Evolutionary conservation across 1,284 basidiomycete genomes (phyloP), one percentile per base, ranked within the genome.

Genomic region (Trametes versicolor): DNA sequence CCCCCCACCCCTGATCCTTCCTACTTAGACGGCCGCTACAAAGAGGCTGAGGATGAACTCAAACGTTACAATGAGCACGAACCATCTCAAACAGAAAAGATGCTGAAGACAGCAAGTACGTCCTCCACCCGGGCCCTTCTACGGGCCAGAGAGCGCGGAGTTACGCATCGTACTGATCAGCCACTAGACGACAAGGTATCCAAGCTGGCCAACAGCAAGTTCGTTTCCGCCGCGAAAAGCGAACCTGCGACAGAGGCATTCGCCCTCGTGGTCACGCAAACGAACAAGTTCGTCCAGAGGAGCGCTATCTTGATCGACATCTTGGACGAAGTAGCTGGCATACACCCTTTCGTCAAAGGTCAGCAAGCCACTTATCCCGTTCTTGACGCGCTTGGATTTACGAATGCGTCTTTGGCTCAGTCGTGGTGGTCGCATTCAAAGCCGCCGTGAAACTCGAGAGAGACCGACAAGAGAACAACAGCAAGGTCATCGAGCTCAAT

Each of bases 341-440:
- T 48, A 0, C 63, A 62, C 21, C 61, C 61, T 7, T 51, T 57
- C 37, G 57, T 62, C 7, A 43, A 55, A 57, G 49, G 61, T 62
- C 12, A 27, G 48, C 8, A 48, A 12, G 5, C 43, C n/a, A 4
- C 2, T 21, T 5, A 47, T 21, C n/a, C 6, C 43, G n/a, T 8
- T 9, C 15, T 15, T 8, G 23, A 47, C n/a, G n/a, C n/a, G n/a
- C n/a, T n/a, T n/a, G n/a, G 43, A 21, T 8, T 7, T 8, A 21
- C 8, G 5, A 21, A 21, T 47, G 12, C 15, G 10, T 43, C 43
- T 5, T 47, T 21, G 43, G n/a, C 10, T 15, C 54, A 72, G 83
- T 79, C n/a, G 79, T 77, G 29, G 80, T 83, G 3, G 52, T 75
- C 32, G 78, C 81, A 0, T 84, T 83, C 71, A 79, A 80, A 67